A percentile compares a stretch with the other conserved stretches of the same genome.
Evolutionary conservation across 2,329 filamentous ascomycete species (phyloP).

Genomic region (Alternaria ethzedia): DNA sequence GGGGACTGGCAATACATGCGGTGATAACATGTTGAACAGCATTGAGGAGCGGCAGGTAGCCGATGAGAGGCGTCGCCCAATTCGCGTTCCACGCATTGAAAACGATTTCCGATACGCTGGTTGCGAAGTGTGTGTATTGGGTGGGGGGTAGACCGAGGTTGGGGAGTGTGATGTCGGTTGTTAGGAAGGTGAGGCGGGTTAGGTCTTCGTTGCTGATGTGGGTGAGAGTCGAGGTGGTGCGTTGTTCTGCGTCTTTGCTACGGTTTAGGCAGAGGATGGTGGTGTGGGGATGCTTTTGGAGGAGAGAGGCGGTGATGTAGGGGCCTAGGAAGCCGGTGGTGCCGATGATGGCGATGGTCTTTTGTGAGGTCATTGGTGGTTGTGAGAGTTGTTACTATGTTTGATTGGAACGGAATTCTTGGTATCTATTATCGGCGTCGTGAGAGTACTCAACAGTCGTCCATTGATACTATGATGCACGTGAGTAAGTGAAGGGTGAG

Average conservation of each 20-base stretch:
- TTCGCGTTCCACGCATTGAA: constrained; percentile 2
- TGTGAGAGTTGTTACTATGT: not conserved
- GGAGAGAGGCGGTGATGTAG: not conserved
- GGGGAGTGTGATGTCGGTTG: not conserved
- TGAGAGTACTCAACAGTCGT: not conserved
- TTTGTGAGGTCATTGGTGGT: not conserved
- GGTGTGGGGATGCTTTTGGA: not conserved
- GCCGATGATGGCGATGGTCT: not conserved
- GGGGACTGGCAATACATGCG: not conserved
- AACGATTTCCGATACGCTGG: not conserved
- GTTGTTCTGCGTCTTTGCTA: not conserved
- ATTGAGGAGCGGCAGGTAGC: not conserved
- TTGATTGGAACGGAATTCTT: not conserved
- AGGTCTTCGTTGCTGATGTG: not conserved
- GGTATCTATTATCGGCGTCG: not conserved
- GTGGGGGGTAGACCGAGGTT: not conserved
- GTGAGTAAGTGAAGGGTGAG: not conserved
- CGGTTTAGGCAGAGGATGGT: not conserved
- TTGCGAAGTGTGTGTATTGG: not conserved
- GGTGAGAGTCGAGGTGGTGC: not conserved
- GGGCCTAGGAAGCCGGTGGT: not conserved
- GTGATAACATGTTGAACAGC: not conserved
- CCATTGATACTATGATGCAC: not conserved
- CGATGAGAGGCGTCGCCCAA: not conserved
- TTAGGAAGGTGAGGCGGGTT: not conserved